Evolutionary conservation across 768 basidiomycete species (phyloP), one percentile per base, ranked within the genome.

Genomic region (Psilocybe azurescens): DNA sequence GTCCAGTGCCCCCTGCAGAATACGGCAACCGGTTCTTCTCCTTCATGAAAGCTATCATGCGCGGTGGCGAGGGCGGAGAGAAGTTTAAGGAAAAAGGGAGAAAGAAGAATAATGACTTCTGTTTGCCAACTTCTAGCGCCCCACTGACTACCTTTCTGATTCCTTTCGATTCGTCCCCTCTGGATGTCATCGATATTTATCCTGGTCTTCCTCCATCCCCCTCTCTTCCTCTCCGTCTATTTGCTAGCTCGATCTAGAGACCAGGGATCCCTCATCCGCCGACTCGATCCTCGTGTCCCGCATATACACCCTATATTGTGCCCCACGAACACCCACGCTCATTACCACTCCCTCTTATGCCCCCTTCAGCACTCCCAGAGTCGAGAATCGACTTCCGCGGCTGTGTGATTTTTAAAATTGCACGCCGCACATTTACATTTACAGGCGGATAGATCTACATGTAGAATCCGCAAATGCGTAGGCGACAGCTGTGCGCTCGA

Each of bases 1-100:
- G 94, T 56, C 94, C 96, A 5, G 94, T 98, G 2, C 90, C 90
- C 2, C 95, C 97, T 0, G 67, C 76, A 6, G 93, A 96, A 67
- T 99, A 99, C 72, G 90, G 87, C 3, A 86, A 93, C 39, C 87
- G 97, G 49, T 99, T 99, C 83, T 89, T 93, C 74, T 61, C 80
- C 28, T 95, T 95, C 68, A 89, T 95, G 88, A 89, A 87, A 72
- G 89, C 91, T 24, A 83, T 90, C 69, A 93, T 95, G 89, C 86
- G 89, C 2, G 90, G 91, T 20, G 93, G 93, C 8, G 91, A 81
- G 48, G 90, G 89, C 20, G 86, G 83, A 14, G 79, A 74, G 63
- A 72, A 72, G 62, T 83, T 83, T 18, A 53, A 54, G 29, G 59
- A 61, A 8, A 28, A 18, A 36, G 54, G 54, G 60, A 60, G 24